Evolutionary conservation across 768 basidiomycete species (phyloP).

Genomic region (Suillus spraguei): DNA sequence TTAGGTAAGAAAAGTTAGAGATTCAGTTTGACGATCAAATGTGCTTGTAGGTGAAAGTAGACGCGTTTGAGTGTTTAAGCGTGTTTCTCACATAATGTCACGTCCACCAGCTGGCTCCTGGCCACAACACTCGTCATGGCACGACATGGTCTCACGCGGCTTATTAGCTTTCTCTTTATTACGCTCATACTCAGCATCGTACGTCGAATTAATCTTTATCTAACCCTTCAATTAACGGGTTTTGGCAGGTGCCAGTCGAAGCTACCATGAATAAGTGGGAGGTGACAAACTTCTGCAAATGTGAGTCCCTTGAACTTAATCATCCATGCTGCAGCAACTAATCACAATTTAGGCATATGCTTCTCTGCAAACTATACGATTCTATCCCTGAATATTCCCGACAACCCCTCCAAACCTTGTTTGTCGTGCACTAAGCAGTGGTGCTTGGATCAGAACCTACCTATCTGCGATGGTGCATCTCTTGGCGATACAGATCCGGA

Average conservation of each 20-base stretch:
- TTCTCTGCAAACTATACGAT: slow-evolving; percentile 88
- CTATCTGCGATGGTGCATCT: slow-evolving; percentile 78
- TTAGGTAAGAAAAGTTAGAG: not conserved
- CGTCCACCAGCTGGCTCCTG: not conserved
- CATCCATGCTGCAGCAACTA: slow-evolving; percentile 4
- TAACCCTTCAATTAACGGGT: slow-evolving; percentile 14
- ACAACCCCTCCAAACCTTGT: slow-evolving; percentile 88
- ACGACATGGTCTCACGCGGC: not conserved
- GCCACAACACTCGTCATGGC: not conserved
- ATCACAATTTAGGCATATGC: slow-evolving; percentile 72
- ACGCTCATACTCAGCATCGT: slow-evolving; percentile 22
- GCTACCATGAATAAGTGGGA: slow-evolving; percentile 76
- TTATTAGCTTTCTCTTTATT: slow-evolving; percentile 19
- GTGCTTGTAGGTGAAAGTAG: slow-evolving; percentile 6
- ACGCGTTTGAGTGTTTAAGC: slow-evolving; percentile 9
- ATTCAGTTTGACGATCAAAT: slow-evolving; percentile 1
- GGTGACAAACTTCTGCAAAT: slow-evolving; percentile 91
- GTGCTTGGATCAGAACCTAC: slow-evolving; percentile 90
- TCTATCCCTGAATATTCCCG: slow-evolving; percentile 75
- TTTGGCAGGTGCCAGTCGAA: slow-evolving; percentile 39
- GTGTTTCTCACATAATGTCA: slow-evolving; percentile 9
- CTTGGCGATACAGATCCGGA: slow-evolving; percentile 90
- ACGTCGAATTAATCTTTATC: slow-evolving; percentile 21
- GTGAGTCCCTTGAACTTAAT: slow-evolving; percentile 37
- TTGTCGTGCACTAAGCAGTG: slow-evolving; percentile 93